Evolutionary conservation across 805 yeast genomes (phyloP), one percentile per base, ranked within the genome.

Genomic region (Zygoascus biomembranicola): DNA sequence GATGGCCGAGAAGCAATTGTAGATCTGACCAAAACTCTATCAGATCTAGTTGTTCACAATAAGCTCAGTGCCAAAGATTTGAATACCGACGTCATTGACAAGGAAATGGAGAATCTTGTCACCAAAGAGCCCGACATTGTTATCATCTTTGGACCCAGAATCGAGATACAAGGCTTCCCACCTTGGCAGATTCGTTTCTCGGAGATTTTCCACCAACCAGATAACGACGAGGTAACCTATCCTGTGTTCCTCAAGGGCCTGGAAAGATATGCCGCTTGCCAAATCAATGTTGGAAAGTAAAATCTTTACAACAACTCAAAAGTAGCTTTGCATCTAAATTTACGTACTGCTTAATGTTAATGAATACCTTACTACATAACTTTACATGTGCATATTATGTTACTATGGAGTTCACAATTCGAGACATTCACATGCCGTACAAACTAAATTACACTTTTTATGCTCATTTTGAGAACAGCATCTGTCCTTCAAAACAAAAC

Each of bases 101-200:
- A 53, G 32, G 64, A 67, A 50, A 56, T 69, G 57, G 74, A 74
- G 41, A 87, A 82, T 61, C 73, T 89, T 51, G 94, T 90, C 14
- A 94, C 96, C 1, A 77, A 76, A n/a, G 99, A 94, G 66, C 98
- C 99, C 0, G 99, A 94, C 66, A 76, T 94, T 58, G 73, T 94
- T 48, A 74, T 94, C 32, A 71, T 87, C 51, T 94, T 92, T 67
- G 89, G 89, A 19, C 96, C 97, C n/a, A 75, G 77, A 11, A 74
- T 94, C 58, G 95, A 90, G 66, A 76, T 94, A 49, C 95, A 90
- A 69, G 97, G 96, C 16, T 94, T 84, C 68, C 98, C 98, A 19
- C 99, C 99, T 31, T 94, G 99, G 99, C 98, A 92, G 65, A 80
- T 89, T 37, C 79, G 99, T 57, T 77, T 95, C 51, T 80, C 90